Base-by-base conservation (phyloP, 768 basidiomycete genomes). In the Cyclocybe cylindracea region DNA sequence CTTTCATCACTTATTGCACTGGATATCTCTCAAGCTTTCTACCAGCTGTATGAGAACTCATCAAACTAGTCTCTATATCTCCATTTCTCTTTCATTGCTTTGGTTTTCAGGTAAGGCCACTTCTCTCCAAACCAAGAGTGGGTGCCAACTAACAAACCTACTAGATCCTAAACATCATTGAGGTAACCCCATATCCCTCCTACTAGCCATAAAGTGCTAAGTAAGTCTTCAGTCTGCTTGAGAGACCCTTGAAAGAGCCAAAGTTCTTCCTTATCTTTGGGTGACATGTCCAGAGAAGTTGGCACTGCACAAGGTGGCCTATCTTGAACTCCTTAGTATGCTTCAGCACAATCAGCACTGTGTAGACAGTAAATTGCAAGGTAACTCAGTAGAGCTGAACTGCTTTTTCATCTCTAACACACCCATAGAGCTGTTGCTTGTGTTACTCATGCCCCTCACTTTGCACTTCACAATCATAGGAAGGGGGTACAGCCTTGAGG, bases 281-380 rank as follows among this genome's bases (percentile, higher is more conserved):
- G 72, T 72, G 33, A 65, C 71, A 40, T 83, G 82, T 60, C 65
- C 76, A 16, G 56, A 69, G 29, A 58, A 65, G 47, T 61, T 75
- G 24, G 57, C 66, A 37, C 70, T 68, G 9, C 70, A 74, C 66
- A 84, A 82, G 66, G 61, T 66, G 36, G 73, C 71, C 11, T 84
- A 83, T 65, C 71, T 80, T 61, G 72, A 71, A 54, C 64, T 83
- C 49, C 68, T 84, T 38, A 66, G 69, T 38, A 65, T 75, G 56
- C 60, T 79, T 10, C 66, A 73, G 54, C 64, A 66, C 43, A 74
- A 71, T 31, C 61, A 68, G 32, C 37, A 65, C 44, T 55, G 66
- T 44, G 51, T 72, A 45, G 70, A 72, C 60, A 50, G 58, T 5
- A 41, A 61, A 39, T 54, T 71, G 11, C 66, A 68, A 66, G 72